Conservation (phyloP, 306 rosid genomes). For the cucumber (Cucumis sativus) region Cucumber_9930_V3 NC_026657.2:24153501-24154000, state of each 20-base stretch:
- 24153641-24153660: neutral
- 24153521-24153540: too few species aligned
- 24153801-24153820: too few species aligned
- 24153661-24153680: neutral
- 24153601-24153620: too few species aligned
- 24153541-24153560: too few species aligned
- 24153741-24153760: neutral
- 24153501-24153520: too few species aligned
- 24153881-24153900: neutral
- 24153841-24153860: neutral
- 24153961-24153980: constrained; percentile 67
- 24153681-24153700: too few species aligned
- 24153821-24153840: neutral
- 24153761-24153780: neutral
- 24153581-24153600: too few species aligned
- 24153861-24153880: neutral
- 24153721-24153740: neutral
- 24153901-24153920: neutral
- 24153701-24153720: neutral
- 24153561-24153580: too few species aligned
- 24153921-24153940: neutral
- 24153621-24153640: too few species aligned
- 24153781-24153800: neutral
- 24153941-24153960: neutral
- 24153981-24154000: constrained; percentile 88